These are phyloP conservation scores for Xylariaceae sp. DNA, from an alignment of 2,329 filamentous ascomycete species.

Conservation along the genomic window DNA sequence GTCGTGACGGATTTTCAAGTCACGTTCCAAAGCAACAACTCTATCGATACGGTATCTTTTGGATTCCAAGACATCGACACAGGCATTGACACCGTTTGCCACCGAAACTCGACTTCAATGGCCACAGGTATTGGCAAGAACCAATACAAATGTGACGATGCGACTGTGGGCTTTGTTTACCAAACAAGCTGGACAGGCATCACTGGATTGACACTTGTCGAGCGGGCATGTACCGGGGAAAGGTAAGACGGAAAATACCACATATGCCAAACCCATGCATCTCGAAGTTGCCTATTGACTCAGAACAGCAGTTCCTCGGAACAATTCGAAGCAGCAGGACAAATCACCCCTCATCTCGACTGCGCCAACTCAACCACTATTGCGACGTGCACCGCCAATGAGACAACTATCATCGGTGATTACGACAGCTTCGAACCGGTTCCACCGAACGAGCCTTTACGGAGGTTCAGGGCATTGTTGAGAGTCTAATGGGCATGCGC, in stretches of 20 bases:
- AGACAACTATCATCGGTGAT: conserved; percentile 18
- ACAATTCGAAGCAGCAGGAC: conserved; percentile 27
- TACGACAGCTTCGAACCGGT: conserved; percentile 26
- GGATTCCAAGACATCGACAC: conserved; percentile 27
- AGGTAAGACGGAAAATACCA: conserved; percentile 19
- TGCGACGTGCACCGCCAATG: conserved; percentile 22
- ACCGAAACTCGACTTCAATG: conserved; percentile 27
- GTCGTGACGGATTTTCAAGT: conserved; percentile 24
- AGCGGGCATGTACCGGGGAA: conserved; percentile 25
- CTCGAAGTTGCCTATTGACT: conserved; percentile 11
- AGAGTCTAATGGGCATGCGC: conserved; percentile 1
- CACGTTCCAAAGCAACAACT: conserved; percentile 12
- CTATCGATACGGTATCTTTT: conserved; percentile 26
- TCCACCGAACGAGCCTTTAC: conserved; percentile 12
- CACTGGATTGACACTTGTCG: conserved; percentile 27
- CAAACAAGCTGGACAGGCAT: conserved; percentile 23
- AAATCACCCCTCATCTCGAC: conserved; percentile 19
- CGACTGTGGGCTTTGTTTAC: conserved; percentile 30
- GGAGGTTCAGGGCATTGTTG: conserved; percentile 5
- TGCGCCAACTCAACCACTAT: conserved; percentile 22
- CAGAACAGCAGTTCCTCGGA: conserved; percentile 6
- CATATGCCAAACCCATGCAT: background rate
- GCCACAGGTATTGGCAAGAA: conserved; percentile 20
- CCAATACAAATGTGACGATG: conserved; percentile 27
- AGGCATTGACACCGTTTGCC: conserved; percentile 26